Percentiles rank a stretch among this genome's conserved stretches.
Evolutionary conservation across 2,329 filamentous ascomycete genomes (phyloP).

Genomic region (Paramyrothecium sp.): DNA sequence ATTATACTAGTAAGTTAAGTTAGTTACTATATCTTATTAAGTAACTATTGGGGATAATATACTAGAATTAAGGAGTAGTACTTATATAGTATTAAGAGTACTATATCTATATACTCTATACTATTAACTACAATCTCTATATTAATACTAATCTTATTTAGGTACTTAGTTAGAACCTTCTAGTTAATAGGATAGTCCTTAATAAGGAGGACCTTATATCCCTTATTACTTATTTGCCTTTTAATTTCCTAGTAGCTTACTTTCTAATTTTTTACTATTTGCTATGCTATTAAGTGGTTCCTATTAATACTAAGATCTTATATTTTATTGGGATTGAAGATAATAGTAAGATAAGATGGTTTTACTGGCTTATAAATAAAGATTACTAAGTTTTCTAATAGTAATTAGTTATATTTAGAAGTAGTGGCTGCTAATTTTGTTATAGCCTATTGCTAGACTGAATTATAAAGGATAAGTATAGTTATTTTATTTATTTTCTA

Average conservation of each 20-base stretch:
- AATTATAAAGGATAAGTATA: slow-evolving; percentile 82
- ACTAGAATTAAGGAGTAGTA: slow-evolving; percentile 81
- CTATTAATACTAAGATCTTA: slow-evolving; percentile 78
- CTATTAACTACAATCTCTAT: slow-evolving; percentile 77
- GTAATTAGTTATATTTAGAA: slow-evolving; percentile 53
- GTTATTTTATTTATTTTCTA: slow-evolving; percentile 60
- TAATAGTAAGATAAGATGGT: slow-evolving; percentile 80
- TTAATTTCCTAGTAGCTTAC: slow-evolving; percentile 78
- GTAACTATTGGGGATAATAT: slow-evolving; percentile 29
- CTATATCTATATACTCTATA: slow-evolving; percentile 73
- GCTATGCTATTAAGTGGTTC: slow-evolving; percentile 75
- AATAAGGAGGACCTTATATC: slow-evolving; percentile 78
- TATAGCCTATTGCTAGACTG: slow-evolving; percentile 83
- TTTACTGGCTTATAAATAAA: slow-evolving; percentile 96
- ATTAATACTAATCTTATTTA: slow-evolving; percentile 72
- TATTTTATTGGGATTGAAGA: slow-evolving; percentile 79
- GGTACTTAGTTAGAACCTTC: slow-evolving; percentile 77
- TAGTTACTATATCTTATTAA: neutral
- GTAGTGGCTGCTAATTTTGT: slow-evolving; percentile 66
- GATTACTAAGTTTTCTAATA: slow-evolving; percentile 65
- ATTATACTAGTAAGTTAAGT: slow-evolving; percentile 60
- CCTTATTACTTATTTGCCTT: slow-evolving; percentile 72
- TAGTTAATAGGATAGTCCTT: slow-evolving; percentile 87
- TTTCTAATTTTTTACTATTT: slow-evolving; percentile 78
- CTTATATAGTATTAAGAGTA: slow-evolving; percentile 63